Base-by-base conservation (phyloP, 2,329 filamentous ascomycete species). In the Fusarium anthophilum region DNA sequence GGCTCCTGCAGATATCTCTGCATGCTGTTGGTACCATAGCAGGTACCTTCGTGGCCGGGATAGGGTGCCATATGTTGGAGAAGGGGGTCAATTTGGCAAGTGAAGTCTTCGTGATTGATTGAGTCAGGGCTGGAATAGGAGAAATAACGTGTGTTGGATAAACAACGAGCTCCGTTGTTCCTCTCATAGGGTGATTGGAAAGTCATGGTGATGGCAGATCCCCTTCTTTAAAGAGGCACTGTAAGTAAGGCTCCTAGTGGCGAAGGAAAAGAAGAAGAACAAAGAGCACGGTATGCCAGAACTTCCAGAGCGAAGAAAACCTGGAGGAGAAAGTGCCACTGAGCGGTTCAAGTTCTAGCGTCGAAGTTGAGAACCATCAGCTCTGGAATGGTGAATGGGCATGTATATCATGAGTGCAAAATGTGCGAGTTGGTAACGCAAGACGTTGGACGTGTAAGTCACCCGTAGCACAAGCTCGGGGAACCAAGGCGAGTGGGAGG, bases 1-100 rank as follows among this genome's bases (percentile, higher is more conserved):
- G 57, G 53, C 35, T 73, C 76, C 18, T 66, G 66, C 3, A 77
- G 61, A 22, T 57, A 78, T 59, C 66, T 69, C 44, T 75, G 76
- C 60, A 74, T 72, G 35, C 63, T 47, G 30, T 45, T 65, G 51
- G 39, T 47, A 28, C 53, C 47, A 26, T 44, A 24, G 22, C 48
- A 45, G 20, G 51, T 38, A 26, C 7, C 35, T 32, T 44, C 44
- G 24, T 60, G 66, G 55, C n/a, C 26, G 35, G 58, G 41, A 45
- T 44, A 61, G 24, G 32, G 37, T 38, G 56, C 18, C 10, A 45
- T 24, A n/a, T 38, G 45, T 53, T 65, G 67, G 35, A 74, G 71
- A 51, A 43, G 50, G 38, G 71, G 71, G 43, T 74, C 71, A 56
- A 74, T 72, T 35, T 35, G 71, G 37, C 24, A 47, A 30, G 26